Percentiles rank a stretch among this genome's conserved stretches.
Evolutionary conservation across 768 basidiomycete genomes (phyloP).

Genomic region (Lentinula sp.): DNA sequence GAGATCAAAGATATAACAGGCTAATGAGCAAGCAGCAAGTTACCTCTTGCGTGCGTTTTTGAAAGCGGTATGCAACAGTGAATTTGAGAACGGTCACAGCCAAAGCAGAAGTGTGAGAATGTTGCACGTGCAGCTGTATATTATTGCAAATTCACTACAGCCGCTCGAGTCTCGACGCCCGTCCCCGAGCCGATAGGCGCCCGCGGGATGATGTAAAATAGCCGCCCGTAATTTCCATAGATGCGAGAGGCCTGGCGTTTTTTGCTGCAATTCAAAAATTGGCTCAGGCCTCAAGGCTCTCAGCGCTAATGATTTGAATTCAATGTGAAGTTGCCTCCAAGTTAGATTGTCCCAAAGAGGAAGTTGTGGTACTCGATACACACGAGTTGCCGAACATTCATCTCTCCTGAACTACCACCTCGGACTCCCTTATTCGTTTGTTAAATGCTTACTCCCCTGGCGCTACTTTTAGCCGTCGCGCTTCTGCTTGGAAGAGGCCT

Average conservation of each 20-base stretch:
- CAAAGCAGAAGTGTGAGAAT: not conserved
- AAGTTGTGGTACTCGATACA: constrained; percentile 1
- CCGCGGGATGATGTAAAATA: no score
- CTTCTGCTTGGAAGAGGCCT: constrained; percentile 28
- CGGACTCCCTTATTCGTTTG: not conserved
- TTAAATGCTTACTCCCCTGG: not conserved
- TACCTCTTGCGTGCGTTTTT: constrained; percentile 5
- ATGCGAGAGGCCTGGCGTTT: no score
- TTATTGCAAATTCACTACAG: not conserved
- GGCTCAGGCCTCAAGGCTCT: no score
- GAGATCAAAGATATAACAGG: not conserved
- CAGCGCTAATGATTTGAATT: not conserved
- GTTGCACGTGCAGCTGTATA: not conserved
- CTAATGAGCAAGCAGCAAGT: constrained; percentile 1
- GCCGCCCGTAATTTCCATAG: no score
- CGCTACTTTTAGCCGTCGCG: constrained; percentile 10
- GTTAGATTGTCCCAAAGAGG: not conserved
- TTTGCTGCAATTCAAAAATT: no score
- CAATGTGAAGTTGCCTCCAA: not conserved
- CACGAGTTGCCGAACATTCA: not conserved
- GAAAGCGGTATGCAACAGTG: not conserved
- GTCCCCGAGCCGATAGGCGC: no score
- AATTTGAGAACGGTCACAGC: not conserved
- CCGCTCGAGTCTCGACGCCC: no score
- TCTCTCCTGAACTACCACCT: not conserved